Conservation (phyloP, 73 alveolate genomes). For the Urostyla sp. region DNA sequence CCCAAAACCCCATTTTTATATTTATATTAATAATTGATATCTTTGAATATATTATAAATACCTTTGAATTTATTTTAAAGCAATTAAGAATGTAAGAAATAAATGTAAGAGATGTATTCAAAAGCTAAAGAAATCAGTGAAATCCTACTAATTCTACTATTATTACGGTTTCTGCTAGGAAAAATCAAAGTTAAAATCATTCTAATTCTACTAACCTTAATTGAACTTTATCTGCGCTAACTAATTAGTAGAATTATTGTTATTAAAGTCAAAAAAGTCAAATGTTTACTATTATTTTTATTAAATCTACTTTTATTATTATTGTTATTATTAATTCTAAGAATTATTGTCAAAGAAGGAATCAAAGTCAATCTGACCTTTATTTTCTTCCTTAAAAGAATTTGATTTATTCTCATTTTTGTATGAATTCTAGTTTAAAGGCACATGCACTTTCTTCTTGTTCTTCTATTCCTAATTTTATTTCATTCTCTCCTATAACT, state of each 20-base stretch:
- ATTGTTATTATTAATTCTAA: neutral
- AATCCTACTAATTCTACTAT: neutral
- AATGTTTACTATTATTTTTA: neutral
- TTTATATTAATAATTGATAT: too few relatives aligned
- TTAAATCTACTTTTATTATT: neutral
- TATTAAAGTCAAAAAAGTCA: constrained; percentile 5
- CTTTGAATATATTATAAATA: too few relatives aligned
- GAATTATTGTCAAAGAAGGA: neutral
- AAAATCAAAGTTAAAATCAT: constrained; percentile 21
- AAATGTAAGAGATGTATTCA: neutral
- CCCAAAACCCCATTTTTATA: too few relatives aligned
- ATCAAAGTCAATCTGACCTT: neutral
- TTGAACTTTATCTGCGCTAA: neutral
- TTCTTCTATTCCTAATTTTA: neutral
- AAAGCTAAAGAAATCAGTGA: constrained; percentile 31
- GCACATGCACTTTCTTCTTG: constrained; percentile 49
- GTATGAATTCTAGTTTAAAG: neutral
- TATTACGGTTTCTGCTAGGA: neutral
- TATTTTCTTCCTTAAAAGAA: neutral
- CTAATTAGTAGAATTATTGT: neutral
- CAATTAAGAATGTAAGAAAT: too few relatives aligned
- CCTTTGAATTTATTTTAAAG: too few relatives aligned
- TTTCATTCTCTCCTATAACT: constrained; percentile 45
- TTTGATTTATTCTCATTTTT: neutral
- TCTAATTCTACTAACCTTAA: neutral